Evolutionary conservation across 164 flowering plant species (phyloP).

Genomic region (Sextonia rubra): DNA sequence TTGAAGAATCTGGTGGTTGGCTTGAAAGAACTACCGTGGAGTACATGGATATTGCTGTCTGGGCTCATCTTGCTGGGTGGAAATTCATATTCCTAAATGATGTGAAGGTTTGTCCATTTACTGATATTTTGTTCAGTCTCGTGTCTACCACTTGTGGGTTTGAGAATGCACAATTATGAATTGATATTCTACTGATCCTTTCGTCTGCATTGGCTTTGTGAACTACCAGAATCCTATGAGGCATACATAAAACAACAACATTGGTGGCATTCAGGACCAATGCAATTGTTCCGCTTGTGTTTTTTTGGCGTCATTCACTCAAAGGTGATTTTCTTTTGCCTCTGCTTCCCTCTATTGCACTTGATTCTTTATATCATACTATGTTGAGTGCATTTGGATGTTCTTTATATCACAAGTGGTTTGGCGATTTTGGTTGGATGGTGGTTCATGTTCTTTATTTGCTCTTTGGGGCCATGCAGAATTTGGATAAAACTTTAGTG

Average conservation of each 20-base stretch:
- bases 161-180: not conserved
- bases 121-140: not conserved
- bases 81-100: constrained; percentile 87
- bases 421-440: too few relatives aligned
- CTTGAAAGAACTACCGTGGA: constrained; percentile 94
- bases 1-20: constrained; percentile 97
- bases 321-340: constrained; percentile 39
- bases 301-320: constrained; percentile 65
- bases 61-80: constrained; percentile 97
- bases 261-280: constrained; percentile 98
- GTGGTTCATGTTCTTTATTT: too few relatives aligned
- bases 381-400: too few relatives aligned
- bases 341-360: not conserved
- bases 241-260: constrained; percentile 96
- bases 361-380: not conserved
- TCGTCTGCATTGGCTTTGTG: constrained; percentile 74
- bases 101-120: constrained; percentile 56
- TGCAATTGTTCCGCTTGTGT: constrained; percentile 90
- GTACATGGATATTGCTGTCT: constrained; percentile 96
- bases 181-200: not conserved
- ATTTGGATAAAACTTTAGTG: not conserved
- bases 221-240: constrained; percentile 92
- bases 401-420: too few relatives aligned
- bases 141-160: not conserved
- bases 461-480: not conserved